Conservation (phyloP, 352 stramenopile species). For the Aphanomyces cochlioides region DNA sequence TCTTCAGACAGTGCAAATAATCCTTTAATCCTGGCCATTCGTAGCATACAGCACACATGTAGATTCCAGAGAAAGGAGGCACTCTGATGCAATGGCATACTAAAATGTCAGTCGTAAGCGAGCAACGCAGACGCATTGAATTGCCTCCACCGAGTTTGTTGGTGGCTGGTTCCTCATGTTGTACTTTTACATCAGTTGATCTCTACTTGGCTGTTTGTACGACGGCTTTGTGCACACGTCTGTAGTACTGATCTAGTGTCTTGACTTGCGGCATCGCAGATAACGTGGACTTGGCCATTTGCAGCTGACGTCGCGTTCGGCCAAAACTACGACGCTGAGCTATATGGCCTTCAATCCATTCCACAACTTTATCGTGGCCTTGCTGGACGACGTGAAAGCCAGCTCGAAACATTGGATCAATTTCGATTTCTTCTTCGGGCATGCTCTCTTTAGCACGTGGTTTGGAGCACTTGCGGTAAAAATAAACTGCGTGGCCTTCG, state of each 20-base stretch:
- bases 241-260: slow-evolving; percentile 14
- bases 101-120: too few species aligned
- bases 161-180: too few species aligned
- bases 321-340: slow-evolving; percentile 54
- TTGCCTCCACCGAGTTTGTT: too few species aligned
- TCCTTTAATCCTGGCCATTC: too few species aligned
- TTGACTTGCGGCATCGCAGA: not conserved
- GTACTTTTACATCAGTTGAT: too few species aligned
- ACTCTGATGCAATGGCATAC: too few species aligned
- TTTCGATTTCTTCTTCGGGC: slow-evolving; percentile 35
- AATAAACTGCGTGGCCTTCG: slow-evolving; percentile 96
- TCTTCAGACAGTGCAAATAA: too few species aligned
- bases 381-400: slow-evolving; percentile 74
- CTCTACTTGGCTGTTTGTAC: too few species aligned
- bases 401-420: slow-evolving; percentile 75
- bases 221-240: not conserved
- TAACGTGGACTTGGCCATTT: slow-evolving; percentile 11
- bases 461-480: slow-evolving; percentile 69
- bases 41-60: too few species aligned
- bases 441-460: not conserved
- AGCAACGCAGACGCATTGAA: too few species aligned
- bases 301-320: slow-evolving; percentile 58
- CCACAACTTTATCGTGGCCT: slow-evolving; percentile 65
- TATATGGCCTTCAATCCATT: slow-evolving; percentile 74
- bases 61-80: too few species aligned